Base-by-base conservation (phyloP, 148 eudicot genomes). In the Pouteria glomerata region DNA sequence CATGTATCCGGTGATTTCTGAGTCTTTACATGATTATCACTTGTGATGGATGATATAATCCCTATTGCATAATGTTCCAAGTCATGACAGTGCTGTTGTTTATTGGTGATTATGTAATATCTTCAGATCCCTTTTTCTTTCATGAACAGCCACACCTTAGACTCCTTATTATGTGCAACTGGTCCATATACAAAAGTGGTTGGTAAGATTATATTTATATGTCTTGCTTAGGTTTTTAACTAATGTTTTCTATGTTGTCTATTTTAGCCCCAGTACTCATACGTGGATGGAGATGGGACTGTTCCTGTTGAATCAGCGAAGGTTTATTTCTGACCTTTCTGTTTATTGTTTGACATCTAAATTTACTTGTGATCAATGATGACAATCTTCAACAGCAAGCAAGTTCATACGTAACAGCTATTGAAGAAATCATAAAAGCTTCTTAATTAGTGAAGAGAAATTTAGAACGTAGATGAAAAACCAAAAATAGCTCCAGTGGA, bases 281-380 rank as follows among this genome's bases (percentile, higher is more conserved):
- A 61, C 53, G 97, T 91, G 37, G 93, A 94, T 74, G 98, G 98
- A 62, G 98, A 94, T 84, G 97, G 85, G 78, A 85, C 97, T n/a
- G 97, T 94, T 31, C 96, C 97, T 11, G 63, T 83, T 12, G 96
- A 94, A 80, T 91, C 98, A 52, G 93, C 96, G 34, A 79, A 76
- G 96, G 96, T 93, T 66, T 53, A 50, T 34, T 26, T 56, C 64
- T 8, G n/a, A 24, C 42, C 47, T 74, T 23, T n/a, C 6, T 26
- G 15, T 69, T 23, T 53, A 34, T 24, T 35, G 42, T 34, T 68
- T 4, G 30, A 21, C 42, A 31, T 2, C 57, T 30, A 34, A 67
- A 48, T 21, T 68, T 52, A 23, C 4, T 12, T 13, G 12, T 51
- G 31, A 15, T 6, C 23, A 35, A 34, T 18, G 35, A 44, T 2